Conservation (phyloP, 2,329 filamentous ascomycete species). For the Dactylellina parvicollis region DNA sequence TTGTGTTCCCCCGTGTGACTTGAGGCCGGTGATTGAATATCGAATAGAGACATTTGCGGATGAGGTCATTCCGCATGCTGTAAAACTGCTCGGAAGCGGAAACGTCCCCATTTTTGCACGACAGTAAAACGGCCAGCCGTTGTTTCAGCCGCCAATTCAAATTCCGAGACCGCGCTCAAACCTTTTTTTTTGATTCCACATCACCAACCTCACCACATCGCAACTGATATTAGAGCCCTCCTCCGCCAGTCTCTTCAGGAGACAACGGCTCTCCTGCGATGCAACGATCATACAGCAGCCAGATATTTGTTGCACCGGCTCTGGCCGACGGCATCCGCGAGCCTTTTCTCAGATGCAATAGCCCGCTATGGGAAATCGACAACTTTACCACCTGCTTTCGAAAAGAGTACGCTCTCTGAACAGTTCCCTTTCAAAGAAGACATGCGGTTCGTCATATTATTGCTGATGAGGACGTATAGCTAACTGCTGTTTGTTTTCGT, state of each 20-base stretch:
- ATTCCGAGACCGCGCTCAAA: slow-evolving; percentile 20
- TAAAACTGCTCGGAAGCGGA: slow-evolving; percentile 2
- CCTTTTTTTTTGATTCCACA: not conserved
- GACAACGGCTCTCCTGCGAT: slow-evolving; percentile 41
- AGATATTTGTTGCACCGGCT: slow-evolving; percentile 45
- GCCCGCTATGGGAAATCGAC: slow-evolving; percentile 69
- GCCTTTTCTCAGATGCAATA: slow-evolving; percentile 56
- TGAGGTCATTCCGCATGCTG: slow-evolving; percentile 35
- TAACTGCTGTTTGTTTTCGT: not conserved
- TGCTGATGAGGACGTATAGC: not conserved
- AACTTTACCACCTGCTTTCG: slow-evolving; percentile 72
- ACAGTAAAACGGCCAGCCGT: slow-evolving; percentile 2
- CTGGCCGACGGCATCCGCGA: slow-evolving; percentile 47
- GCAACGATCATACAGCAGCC: slow-evolving; percentile 46
- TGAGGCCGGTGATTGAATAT: not conserved
- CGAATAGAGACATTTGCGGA: not conserved
- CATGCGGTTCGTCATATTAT: not conserved
- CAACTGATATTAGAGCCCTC: slow-evolving; percentile 8
- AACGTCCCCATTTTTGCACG: no score
- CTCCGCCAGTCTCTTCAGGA: slow-evolving; percentile 41
- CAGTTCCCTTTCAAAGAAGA: slow-evolving; percentile 6
- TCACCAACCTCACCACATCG: slow-evolving; percentile 1
- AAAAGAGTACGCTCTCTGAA: slow-evolving; percentile 37
- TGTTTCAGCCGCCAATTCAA: slow-evolving; percentile 3
- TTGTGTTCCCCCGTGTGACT: not conserved